Percentiles rank a stretch among this genome's conserved stretches.
Conservation (phyloP, 2,329 filamentous ascomycete genomes). For the Thelonectria rubi region DNA sequence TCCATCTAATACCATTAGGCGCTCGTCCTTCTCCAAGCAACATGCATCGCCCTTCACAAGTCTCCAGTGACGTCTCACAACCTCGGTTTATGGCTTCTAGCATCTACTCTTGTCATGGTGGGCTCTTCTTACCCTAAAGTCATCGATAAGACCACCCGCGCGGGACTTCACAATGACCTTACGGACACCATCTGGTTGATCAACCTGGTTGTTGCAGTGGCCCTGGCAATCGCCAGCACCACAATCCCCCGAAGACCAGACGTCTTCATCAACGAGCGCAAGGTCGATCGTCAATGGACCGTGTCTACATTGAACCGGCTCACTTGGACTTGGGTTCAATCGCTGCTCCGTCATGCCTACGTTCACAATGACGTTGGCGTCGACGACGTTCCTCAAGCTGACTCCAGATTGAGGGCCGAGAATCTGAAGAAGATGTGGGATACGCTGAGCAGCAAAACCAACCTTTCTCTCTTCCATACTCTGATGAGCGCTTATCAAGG, state of each 20-base stretch:
- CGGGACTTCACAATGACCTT: slow-evolving; percentile 46
- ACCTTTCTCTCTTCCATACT: slow-evolving; percentile 68
- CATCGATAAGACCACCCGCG: slow-evolving; percentile 44
- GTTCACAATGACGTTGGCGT: slow-evolving; percentile 68
- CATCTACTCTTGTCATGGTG: slow-evolving; percentile 56
- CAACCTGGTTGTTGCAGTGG: slow-evolving; percentile 55
- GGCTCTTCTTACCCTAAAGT: slow-evolving; percentile 56
- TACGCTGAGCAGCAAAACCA: slow-evolving; percentile 51
- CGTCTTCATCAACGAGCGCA: slow-evolving; percentile 65
- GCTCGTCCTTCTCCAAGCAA: slow-evolving; percentile 60
- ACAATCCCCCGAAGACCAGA: slow-evolving; percentile 72
- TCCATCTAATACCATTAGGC: slow-evolving; percentile 46
- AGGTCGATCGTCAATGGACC: slow-evolving; percentile 71
- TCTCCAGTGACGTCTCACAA: slow-evolving; percentile 60
- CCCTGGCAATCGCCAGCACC: slow-evolving; percentile 57
- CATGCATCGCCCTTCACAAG: slow-evolving; percentile 57
- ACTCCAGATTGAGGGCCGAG: slow-evolving; percentile 60
- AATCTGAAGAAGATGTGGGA: slow-evolving; percentile 61
- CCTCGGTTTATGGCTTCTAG: slow-evolving; percentile 60
- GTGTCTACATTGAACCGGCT: slow-evolving; percentile 66
- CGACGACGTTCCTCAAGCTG: slow-evolving; percentile 67
- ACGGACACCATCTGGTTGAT: slow-evolving; percentile 53
- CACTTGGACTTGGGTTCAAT: slow-evolving; percentile 70
- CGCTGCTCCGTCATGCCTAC: slow-evolving; percentile 62
- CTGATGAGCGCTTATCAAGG: slow-evolving; percentile 65